Evolutionary conservation across 2,329 filamentous ascomycete genomes (phyloP), one percentile per base, ranked within the genome.

Genomic region (Ceratocystis variospora): DNA sequence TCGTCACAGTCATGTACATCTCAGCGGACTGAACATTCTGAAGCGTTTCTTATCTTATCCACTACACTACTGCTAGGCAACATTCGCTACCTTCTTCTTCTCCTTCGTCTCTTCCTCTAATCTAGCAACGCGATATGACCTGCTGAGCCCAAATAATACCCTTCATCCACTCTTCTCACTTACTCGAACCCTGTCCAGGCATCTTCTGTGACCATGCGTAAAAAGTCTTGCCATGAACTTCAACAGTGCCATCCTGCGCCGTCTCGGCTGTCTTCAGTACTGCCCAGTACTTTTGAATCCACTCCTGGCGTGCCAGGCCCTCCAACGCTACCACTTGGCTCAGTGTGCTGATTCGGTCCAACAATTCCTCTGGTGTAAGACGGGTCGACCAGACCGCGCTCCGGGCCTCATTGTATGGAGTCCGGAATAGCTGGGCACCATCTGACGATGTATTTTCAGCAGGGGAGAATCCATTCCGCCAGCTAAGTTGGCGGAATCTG

Each of bases 1-100:
- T 15, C 68, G 10, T 7, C 67, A n/a, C 45, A 87, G 85, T 87
- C 68, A 87, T 87, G 84, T 87, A 87, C 71, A 87, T 87, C 70
- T 86, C 84, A 31, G 84, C 84, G 68, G 84, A 87, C 71, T 82
- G 76, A 76, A 77, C 69, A 61, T 7, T 37, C 66, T 68, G 25
- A 65, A 41, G 25, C 22, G 44, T 28, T 19, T 28, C 19, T 50
- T 19, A n/a, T 37, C 33, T 31, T 33, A 19, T 31, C 6, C 15
- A 59, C 7, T 17, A 59, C 12, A 59, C 17, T 17, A 59, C 12
- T 17, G 7, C 22, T 41, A 41, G 10, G 8, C 48, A 28, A 25
- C 31, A 8, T 37, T n/a, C 15, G 31, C 15, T 8, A 31, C 28
- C 55, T 59, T 59, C 53, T 57, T 28, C 53, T 55, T 48, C n/a